Evolutionary conservation across 1,284 basidiomycete genomes (phyloP), one percentile per base, ranked within the genome.

Genomic region (Mycosarcoma mackinlayi): DNA sequence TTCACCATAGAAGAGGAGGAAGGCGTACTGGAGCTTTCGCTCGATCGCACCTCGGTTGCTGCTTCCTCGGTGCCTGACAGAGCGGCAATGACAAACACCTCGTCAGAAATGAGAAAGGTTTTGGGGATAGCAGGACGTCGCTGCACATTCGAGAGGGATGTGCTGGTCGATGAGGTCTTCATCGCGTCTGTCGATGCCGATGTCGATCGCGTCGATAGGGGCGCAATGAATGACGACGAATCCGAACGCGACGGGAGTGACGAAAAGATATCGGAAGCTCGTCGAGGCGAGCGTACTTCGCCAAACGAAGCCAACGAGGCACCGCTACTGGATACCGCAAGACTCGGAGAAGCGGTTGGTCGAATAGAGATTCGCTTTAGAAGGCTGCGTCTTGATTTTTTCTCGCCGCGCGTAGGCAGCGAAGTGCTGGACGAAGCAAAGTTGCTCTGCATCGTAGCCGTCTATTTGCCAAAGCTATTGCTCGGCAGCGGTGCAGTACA

Each of bases 81-180:
- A 11, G 23, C 24, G 16, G 52, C 42, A 14, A 66, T 60, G 18
- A 66, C 40, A 30, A 60, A 66, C 13, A 66, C 48, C 39, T 60
- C 53, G 31, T 66, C 48, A 10, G 53, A 60, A 16, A 66, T 48
- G 14, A 60, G 16, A 18, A 46, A 52, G 3, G 33, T 14, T 28
- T 60, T 56, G 10, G 52, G 62, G 6, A 64, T 27, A 21, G 55
- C 4, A 49, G 61, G 3, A 18, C 54, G 8, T 38, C 39, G 18
- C 37, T 21, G n/a, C n/a, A 21, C 28, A 44, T 21, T 25, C 45
- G 16, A 21, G 4, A 4, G 49, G 28, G 16, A 31, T 6, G n/a
- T 21, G 7, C 37, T 19, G 6, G 21, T 9, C 46, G 10, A 28
- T 39, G 51, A 40, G 34, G 18, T 10, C 16, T 39, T 24, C 30